These are phyloP conservation scores for Seiridium cupressi DNA, from an alignment of 2,329 filamentous ascomycete species.

Conservation along the genomic window DNA sequence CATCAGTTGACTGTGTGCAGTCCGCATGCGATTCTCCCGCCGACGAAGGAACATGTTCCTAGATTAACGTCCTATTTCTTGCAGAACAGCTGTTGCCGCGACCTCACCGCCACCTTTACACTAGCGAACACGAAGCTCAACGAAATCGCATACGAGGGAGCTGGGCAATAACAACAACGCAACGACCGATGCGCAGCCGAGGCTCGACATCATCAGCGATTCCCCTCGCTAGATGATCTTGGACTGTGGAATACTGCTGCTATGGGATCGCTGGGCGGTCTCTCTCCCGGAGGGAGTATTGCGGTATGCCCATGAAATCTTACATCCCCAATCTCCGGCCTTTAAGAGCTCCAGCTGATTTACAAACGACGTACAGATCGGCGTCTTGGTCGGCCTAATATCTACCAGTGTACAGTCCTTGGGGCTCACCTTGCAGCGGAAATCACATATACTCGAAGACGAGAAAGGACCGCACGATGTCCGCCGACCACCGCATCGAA, in stretches of 20 bases:
- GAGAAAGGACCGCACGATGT: slow-evolving; percentile 79
- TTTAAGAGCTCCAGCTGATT: background rate
- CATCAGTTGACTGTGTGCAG: background rate
- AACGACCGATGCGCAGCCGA: slow-evolving; percentile 5
- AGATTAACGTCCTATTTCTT: background rate
- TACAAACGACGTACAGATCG: slow-evolving; percentile 57
- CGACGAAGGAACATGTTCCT: background rate
- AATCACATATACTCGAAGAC: slow-evolving; percentile 97
- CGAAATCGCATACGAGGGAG: background rate
- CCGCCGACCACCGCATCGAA: slow-evolving; percentile 81
- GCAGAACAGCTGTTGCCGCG: background rate
- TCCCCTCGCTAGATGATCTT: slow-evolving; percentile 42
- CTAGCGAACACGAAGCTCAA: background rate
- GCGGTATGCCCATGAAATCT: slow-evolving; percentile 51
- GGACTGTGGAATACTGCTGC: slow-evolving; percentile 31
- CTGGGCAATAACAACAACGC: background rate
- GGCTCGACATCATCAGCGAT: slow-evolving; percentile 10
- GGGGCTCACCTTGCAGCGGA: slow-evolving; percentile 92
- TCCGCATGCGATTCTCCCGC: background rate
- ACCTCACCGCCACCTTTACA: background rate
- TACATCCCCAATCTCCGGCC: background rate
- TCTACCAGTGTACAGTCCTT: slow-evolving; percentile 95
- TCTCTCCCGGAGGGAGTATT: slow-evolving; percentile 76
- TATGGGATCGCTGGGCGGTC: slow-evolving; percentile 72
- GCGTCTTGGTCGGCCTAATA: slow-evolving; percentile 87